Evolutionary conservation across 352 stramenopile species (phyloP).

Genomic region (Phytophthora palmivora): DNA sequence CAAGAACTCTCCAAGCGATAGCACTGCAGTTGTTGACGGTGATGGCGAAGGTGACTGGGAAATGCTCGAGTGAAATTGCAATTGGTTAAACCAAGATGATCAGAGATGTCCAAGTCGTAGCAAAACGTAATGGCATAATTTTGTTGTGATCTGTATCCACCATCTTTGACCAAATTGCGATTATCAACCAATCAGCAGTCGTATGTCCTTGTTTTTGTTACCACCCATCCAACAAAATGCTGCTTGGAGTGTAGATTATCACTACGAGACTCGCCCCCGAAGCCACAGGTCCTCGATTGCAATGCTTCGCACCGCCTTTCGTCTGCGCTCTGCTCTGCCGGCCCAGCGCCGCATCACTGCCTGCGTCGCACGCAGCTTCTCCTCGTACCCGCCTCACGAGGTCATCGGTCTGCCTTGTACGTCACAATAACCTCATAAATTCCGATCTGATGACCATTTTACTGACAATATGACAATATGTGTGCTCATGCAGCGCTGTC

Average conservation of each 20-base stretch:
- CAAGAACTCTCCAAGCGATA: conserved; percentile 26
- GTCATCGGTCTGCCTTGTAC: conserved; percentile 81
- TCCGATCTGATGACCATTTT: background rate
- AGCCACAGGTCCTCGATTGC: conserved; percentile 12
- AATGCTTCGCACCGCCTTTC: conserved; percentile 76
- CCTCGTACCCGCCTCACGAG: conserved; percentile 82
- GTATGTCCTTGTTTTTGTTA: conserved; percentile 17
- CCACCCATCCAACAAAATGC: conserved; percentile 28
- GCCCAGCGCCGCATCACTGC: conserved; percentile 47
- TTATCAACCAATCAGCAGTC: conserved; percentile 14
- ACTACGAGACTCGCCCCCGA: conserved; percentile 28
- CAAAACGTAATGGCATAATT: conserved; percentile 15
- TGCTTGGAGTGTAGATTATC: conserved; percentile 32
- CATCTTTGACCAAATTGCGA: conserved; percentile 1
- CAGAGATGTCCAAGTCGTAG: conserved; percentile 1
- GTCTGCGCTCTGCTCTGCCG: conserved; percentile 42
- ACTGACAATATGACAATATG: conserved; percentile 11
- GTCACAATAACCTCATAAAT: background rate
- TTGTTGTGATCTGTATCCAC: conserved; percentile 11
- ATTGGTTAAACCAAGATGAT: background rate
- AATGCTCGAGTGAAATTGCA: conserved; percentile 33
- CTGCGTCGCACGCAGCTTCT: conserved; percentile 54
- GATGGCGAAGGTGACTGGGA: conserved; percentile 36
- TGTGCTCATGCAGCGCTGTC: conserved; percentile 82
- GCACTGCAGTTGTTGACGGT: conserved; percentile 3